Evolutionary conservation across 2,329 filamentous ascomycete genomes (phyloP).

Genomic region (Westerdykella sp.): DNA sequence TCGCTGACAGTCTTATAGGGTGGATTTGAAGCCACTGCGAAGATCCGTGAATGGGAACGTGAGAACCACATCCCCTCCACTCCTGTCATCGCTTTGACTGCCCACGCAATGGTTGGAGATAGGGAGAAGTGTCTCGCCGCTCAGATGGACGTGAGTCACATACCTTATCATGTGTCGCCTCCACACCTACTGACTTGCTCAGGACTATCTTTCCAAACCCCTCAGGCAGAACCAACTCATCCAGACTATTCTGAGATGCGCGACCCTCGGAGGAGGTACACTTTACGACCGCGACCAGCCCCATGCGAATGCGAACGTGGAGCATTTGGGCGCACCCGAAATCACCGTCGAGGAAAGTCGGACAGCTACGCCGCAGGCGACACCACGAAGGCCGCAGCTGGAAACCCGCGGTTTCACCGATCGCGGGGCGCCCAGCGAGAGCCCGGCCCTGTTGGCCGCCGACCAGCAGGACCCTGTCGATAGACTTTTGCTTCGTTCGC

Average conservation of each 20-base stretch:
- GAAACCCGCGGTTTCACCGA: constrained; percentile 65
- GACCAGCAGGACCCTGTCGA: constrained; percentile 57
- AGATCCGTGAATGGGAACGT: constrained; percentile 92
- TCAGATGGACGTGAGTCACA: constrained; percentile 69
- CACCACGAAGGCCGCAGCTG: constrained; percentile 45
- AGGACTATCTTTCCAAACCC: constrained; percentile 91
- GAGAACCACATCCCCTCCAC: constrained; percentile 74
- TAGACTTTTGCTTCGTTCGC: constrained; percentile 46
- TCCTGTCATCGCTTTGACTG: constrained; percentile 93
- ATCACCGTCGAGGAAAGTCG: constrained; percentile 32
- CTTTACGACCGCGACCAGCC: constrained; percentile 62
- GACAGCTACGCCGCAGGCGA: constrained; percentile 10
- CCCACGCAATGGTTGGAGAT: constrained; percentile 97
- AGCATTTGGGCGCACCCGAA: constrained; percentile 24
- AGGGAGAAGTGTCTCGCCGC: constrained; percentile 97
- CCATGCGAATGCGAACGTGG: constrained; percentile 8
- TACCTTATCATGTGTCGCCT: not conserved
- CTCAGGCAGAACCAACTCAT: constrained; percentile 96
- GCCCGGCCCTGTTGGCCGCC: constrained; percentile 56
- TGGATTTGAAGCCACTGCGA: constrained; percentile 92
- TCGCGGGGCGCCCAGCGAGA: constrained; percentile 56
- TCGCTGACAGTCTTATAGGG: constrained; percentile 55
- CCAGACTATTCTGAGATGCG: constrained; percentile 95
- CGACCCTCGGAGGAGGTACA: constrained; percentile 72
- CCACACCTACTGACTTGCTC: constrained; percentile 9